These are phyloP conservation scores for Coffea eugenioides DNA, from an alignment of 257 asterid genomes.

Conservation along the genomic window DNA sequence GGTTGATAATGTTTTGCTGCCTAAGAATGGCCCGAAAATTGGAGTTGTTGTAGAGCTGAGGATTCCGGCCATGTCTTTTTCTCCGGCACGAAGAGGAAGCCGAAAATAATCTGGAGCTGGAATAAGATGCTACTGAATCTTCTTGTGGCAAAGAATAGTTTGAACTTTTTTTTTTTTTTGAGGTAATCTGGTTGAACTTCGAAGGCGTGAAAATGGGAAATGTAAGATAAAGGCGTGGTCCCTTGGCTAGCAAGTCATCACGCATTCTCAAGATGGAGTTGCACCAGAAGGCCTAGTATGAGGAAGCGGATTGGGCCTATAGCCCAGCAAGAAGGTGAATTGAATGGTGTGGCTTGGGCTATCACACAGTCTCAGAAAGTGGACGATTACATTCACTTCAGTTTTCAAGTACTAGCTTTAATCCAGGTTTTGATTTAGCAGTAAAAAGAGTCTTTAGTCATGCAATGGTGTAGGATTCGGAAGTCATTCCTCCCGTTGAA, in stretches of 20 bases:
- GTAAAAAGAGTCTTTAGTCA: no score
- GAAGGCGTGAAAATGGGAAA: background rate
- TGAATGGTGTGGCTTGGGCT: background rate
- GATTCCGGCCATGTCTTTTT: slow-evolving; percentile 55
- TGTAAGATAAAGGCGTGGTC: background rate
- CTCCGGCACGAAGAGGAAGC: slow-evolving; percentile 13
- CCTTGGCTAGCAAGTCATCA: background rate
- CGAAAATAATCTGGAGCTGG: background rate
- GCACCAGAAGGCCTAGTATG: background rate
- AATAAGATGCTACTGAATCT: background rate
- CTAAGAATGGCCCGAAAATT: slow-evolving; percentile 40
- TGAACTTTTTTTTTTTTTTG: no score
- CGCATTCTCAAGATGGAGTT: background rate
- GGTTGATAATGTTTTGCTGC: slow-evolving; percentile 24
- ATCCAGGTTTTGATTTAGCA: no score
- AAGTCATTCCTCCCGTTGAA: no score
- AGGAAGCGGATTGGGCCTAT: background rate
- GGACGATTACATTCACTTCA: accelerated
- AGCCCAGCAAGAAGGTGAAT: background rate
- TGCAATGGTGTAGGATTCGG: no score
- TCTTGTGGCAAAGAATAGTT: background rate
- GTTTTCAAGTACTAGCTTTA: no score
- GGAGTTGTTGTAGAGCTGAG: slow-evolving; percentile 50
- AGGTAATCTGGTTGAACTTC: background rate
- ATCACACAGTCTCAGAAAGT: background rate